Percentiles rank a stretch among this genome's conserved stretches.
phyloP scores from a whole-genome alignment of 352 stramenopile genomes.

The Phytophthora pisi region DNA sequence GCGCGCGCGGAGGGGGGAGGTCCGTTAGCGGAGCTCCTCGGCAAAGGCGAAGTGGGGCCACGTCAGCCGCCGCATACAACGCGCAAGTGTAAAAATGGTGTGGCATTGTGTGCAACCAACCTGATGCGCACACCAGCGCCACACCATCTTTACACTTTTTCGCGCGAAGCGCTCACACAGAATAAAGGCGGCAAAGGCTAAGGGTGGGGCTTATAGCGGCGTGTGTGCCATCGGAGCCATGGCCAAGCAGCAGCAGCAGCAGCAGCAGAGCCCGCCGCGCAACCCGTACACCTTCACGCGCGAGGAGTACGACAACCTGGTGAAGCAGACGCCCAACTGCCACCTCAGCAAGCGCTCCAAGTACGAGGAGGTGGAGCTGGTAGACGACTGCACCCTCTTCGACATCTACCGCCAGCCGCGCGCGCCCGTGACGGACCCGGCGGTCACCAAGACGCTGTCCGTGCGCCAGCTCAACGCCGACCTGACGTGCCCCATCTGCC shows the following conservation, averaged over 20 bases:
- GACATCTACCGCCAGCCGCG: slow-evolving; percentile 89
- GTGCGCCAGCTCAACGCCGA: slow-evolving; percentile 80
- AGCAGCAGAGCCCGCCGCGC: slow-evolving; percentile 23
- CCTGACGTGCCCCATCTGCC: slow-evolving; percentile 89
- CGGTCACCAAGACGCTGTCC: slow-evolving; percentile 62
- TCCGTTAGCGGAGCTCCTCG: slow-evolving; percentile 14
- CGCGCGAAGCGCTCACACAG: no score
- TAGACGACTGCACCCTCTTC: slow-evolving; percentile 90
- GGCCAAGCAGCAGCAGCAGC: slow-evolving; percentile 6
- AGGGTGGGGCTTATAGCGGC: background rate
- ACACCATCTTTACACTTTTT: background rate
- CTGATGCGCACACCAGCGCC: background rate
- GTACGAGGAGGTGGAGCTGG: slow-evolving; percentile 87
- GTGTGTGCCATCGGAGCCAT: background rate
- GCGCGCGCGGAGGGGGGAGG: slow-evolving; percentile 3
- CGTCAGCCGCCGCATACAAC: slow-evolving; percentile 10
- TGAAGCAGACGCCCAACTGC: slow-evolving; percentile 43
- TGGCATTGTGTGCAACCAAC: background rate
- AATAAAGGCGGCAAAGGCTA: background rate
- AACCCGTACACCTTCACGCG: slow-evolving; percentile 79
- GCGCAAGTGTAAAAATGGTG: slow-evolving; percentile 7
- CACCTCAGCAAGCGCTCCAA: slow-evolving; percentile 71
- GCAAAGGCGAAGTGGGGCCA: slow-evolving; percentile 12
- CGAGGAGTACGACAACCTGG: slow-evolving; percentile 68
- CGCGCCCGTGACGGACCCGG: slow-evolving; percentile 57